Conservation (phyloP, 164 flowering plant species). For the Magnolia kwangsiensis region DNA sequence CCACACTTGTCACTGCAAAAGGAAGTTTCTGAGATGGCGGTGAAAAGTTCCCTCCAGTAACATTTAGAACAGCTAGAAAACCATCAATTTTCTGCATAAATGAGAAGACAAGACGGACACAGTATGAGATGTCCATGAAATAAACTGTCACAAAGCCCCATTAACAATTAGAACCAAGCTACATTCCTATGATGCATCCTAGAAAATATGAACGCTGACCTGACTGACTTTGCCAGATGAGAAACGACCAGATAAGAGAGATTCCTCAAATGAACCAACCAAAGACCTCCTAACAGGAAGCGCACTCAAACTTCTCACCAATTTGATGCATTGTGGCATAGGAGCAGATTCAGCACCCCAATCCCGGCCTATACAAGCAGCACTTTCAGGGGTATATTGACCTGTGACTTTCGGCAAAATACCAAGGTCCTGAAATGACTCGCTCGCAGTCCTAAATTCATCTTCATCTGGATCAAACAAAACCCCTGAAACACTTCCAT, state of each 20-base stretch:
- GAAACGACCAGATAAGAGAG: constrained; percentile 79
- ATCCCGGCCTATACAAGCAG: constrained; percentile 22
- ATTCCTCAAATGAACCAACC: constrained; percentile 98
- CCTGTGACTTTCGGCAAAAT: constrained; percentile 28
- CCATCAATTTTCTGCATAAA: constrained; percentile 73
- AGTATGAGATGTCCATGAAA: constrained; percentile 1
- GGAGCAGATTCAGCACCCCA: constrained; percentile 26
- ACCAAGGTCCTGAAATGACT: constrained; percentile 42
- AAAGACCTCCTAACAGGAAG: constrained; percentile 70
- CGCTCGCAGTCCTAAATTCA: constrained; percentile 25
- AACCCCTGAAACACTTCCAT: constrained; percentile 27
- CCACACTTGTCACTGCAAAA: constrained; percentile 77
- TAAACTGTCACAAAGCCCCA: neutral
- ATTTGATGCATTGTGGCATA: constrained; percentile 27
- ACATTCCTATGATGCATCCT: neutral
- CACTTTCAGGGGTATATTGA: constrained; percentile 37
- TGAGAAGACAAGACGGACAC: neutral
- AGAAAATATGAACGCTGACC: constrained; percentile 40
- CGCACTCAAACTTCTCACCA: constrained; percentile 48
- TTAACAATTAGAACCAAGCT: neutral
- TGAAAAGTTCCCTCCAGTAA: constrained; percentile 80
- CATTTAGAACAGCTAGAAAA: constrained; percentile 80
- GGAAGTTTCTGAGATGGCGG: constrained; percentile 90
- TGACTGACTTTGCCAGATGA: constrained; percentile 49
- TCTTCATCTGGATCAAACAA: constrained; percentile 35